phyloP scores from a whole-genome alignment of 2,329 filamentous ascomycete genomes.

The Apiospora malaysiana region DNA sequence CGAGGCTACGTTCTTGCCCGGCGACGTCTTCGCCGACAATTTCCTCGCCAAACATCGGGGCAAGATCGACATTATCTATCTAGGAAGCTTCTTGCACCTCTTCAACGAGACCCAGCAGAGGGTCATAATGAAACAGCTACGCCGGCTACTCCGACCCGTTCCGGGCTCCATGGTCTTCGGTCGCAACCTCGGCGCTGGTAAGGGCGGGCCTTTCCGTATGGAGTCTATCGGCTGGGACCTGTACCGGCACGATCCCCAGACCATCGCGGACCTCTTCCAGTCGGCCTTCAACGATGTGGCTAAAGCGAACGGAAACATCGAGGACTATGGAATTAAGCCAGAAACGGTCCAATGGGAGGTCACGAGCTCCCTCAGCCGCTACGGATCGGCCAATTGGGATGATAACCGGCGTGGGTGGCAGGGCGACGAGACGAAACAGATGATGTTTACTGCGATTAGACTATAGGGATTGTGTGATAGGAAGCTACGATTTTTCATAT shows the following conservation, averaged over 20 bases:
- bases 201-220: constrained; percentile 11
- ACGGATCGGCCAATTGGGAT: constrained; percentile 20
- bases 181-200: constrained; percentile 9
- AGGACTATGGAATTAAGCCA: no score
- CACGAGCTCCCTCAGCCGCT: constrained; percentile 1
- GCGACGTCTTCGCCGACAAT: constrained; percentile 19
- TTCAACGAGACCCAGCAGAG: constrained; percentile 21
- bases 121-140: constrained; percentile 2
- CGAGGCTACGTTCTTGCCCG: constrained; percentile 19
- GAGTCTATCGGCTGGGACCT: constrained; percentile 22
- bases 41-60: neutral
- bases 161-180: constrained; percentile 24
- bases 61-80: constrained; percentile 23
- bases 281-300: neutral
- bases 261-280: constrained; percentile 18
- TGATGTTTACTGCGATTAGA: constrained; percentile 17
- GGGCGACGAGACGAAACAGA: constrained; percentile 21
- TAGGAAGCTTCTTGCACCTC: constrained; percentile 24
- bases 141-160: neutral
- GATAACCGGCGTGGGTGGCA: constrained; percentile 4
- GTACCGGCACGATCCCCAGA: constrained; percentile 12
- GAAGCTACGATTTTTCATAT: no score
- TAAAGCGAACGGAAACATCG: no score
- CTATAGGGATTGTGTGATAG: no score
- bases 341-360: neutral